phyloP scores from a whole-genome alignment of 1,284 basidiomycete species.

The Volvariella volvacea region DNA sequence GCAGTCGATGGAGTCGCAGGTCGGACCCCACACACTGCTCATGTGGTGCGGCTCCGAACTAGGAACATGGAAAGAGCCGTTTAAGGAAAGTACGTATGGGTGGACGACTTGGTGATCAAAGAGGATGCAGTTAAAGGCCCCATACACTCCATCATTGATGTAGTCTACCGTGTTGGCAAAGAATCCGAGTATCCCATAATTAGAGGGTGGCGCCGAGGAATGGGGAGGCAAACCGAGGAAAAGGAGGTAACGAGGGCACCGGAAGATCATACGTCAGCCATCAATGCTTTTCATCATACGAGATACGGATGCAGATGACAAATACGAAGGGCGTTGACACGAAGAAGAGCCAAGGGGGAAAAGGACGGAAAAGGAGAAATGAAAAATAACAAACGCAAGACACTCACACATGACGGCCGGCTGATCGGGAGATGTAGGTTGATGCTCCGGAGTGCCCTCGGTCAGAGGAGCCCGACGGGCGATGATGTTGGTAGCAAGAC shows the following conservation, averaged over 20 bases:
- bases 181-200: conserved; percentile 5
- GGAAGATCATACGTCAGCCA: background rate
- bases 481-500: conserved; percentile 90
- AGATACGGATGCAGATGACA: too few relatives aligned
- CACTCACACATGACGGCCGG: conserved; percentile 79
- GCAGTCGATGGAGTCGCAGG: conserved; percentile 89
- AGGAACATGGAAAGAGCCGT: conserved; percentile 47
- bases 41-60: conserved; percentile 36
- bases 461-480: conserved; percentile 64
- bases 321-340: too few relatives aligned
- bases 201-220: too few relatives aligned
- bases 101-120: conserved; percentile 89
- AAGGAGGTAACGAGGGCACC: too few relatives aligned
- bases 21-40: conserved; percentile 69
- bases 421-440: conserved; percentile 26
- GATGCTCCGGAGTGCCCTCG: background rate
- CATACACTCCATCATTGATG: conserved; percentile 97
- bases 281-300: too few relatives aligned
- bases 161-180: conserved; percentile 57
- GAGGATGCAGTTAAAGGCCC: conserved; percentile 95
- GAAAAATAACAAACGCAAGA: conserved; percentile 9
- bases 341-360: conserved; percentile 8
- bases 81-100: conserved; percentile 71
- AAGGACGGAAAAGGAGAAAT: conserved; percentile 7
- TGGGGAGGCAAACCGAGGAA: too few relatives aligned